These are phyloP conservation scores for Vanderwaltozyma polyspora DNA, from an alignment of 805 yeast species.

Conservation along the genomic window DNA sequence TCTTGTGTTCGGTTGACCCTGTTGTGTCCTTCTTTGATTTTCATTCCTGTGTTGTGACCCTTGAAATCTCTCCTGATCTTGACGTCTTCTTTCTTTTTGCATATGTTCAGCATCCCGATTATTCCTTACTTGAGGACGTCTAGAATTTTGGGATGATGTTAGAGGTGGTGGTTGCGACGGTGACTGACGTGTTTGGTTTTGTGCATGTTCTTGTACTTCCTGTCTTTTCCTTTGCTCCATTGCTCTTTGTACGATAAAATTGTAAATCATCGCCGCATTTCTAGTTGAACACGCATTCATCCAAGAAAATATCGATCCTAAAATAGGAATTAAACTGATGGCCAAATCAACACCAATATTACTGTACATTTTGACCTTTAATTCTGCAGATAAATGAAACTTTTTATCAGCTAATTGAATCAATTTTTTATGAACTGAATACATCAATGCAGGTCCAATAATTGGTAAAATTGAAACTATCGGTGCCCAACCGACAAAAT, in stretches of 20 bases:
- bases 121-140: too few relatives aligned
- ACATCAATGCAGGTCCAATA: conserved; percentile 79
- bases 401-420: conserved; percentile 45
- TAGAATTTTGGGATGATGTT: too few relatives aligned
- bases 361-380: conserved; percentile 61
- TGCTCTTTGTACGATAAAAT: conserved; percentile 18
- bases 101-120: too few relatives aligned
- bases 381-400: conserved; percentile 44
- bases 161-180: too few relatives aligned
- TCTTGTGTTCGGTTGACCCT: too few relatives aligned
- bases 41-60: too few relatives aligned
- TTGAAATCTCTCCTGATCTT: too few relatives aligned
- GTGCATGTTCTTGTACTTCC: conserved; percentile 1
- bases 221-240: conserved; percentile 6
- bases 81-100: too few relatives aligned
- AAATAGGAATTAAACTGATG: conserved; percentile 65
- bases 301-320: conserved; percentile 75
- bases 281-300: conserved; percentile 77
- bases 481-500: conserved; percentile 75
- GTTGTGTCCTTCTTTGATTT: too few relatives aligned
- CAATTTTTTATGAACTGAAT: conserved; percentile 61
- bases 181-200: too few relatives aligned
- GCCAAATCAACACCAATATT: conserved; percentile 66
- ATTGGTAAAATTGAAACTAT: conserved; percentile 61
- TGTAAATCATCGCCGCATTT: conserved; percentile 73